phyloP scores from a whole-genome alignment of 495 filamentous ascomycete genomes.

The Podospora anserina region DNA sequence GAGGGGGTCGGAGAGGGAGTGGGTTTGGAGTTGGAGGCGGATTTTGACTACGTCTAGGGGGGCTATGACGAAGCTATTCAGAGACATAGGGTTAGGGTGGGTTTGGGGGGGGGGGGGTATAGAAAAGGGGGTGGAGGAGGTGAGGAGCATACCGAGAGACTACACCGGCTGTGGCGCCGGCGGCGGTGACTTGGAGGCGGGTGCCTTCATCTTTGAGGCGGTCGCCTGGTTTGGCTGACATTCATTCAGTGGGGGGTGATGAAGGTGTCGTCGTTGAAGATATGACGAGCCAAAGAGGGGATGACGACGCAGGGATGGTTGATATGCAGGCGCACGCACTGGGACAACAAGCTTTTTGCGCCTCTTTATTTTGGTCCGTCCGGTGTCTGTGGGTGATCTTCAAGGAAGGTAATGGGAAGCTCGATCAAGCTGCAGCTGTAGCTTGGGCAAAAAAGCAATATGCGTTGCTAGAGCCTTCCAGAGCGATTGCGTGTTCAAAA shows the following conservation, averaged over 20 bases:
- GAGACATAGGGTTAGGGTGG: background rate
- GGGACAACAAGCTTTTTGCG: background rate
- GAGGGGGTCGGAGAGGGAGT: conserved; percentile 68
- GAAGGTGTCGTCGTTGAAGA: background rate
- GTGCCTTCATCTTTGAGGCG: conserved; percentile 95
- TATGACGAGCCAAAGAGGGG: background rate
- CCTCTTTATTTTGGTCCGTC: background rate
- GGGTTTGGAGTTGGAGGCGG: conserved; percentile 85
- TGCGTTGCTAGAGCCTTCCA: background rate
- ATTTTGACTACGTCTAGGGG: conserved; percentile 96
- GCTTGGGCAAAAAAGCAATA: background rate
- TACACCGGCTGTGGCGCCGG: conserved; percentile 83
- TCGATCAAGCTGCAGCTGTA: background rate
- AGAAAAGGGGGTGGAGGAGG: background rate
- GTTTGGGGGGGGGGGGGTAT: background rate
- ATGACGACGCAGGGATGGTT: background rate
- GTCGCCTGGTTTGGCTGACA: conserved; percentile 37
- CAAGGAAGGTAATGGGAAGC: background rate
- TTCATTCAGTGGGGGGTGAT: conserved; percentile 26
- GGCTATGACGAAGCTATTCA: conserved; percentile 74
- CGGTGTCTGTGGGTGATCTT: background rate
- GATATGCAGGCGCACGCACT: background rate
- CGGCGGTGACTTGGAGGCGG: conserved; percentile 72
- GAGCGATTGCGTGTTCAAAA: background rate
- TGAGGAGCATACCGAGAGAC: conserved; percentile 78